Conservation (phyloP, 495 filamentous ascomycete genomes). For the Geoglossum glabrum region DNA sequence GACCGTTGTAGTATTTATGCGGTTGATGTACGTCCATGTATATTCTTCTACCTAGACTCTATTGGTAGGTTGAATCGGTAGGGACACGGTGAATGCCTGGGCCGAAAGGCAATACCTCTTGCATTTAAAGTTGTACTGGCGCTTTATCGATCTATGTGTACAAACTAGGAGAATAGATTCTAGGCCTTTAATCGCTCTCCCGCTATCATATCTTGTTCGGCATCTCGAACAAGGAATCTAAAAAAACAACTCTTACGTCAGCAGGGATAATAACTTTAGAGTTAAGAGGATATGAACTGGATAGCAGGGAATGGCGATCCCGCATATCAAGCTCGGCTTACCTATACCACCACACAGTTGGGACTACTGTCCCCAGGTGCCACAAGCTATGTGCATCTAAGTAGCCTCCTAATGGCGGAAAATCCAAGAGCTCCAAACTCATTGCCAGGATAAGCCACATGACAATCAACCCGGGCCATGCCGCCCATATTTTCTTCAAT, state of each 20-base stretch:
- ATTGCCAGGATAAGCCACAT: slow-evolving; percentile 83
- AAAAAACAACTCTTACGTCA: not conserved
- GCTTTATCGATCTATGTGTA: too few species aligned
- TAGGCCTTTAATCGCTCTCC: not conserved
- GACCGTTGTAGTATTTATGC: too few species aligned
- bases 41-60: too few species aligned
- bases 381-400: slow-evolving; percentile 91
- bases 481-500: slow-evolving; percentile 51
- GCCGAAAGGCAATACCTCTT: too few species aligned
- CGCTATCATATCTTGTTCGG: not conserved
- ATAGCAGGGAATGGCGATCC: not conserved
- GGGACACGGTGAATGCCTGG: too few species aligned
- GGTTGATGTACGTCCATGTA: too few species aligned
- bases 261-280: not conserved
- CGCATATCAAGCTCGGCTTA: slow-evolving; percentile 39
- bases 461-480: slow-evolving; percentile 84
- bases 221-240: not conserved
- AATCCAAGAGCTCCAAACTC: slow-evolving; percentile 89
- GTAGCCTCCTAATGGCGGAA: slow-evolving; percentile 62
- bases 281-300: not conserved
- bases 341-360: slow-evolving; percentile 89
- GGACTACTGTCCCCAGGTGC: slow-evolving; percentile 83
- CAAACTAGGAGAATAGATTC: not conserved
- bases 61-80: too few species aligned
- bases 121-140: too few species aligned